Conservation (phyloP, 805 yeast species). For the Tetrapisispora iriomotensis region DNA sequence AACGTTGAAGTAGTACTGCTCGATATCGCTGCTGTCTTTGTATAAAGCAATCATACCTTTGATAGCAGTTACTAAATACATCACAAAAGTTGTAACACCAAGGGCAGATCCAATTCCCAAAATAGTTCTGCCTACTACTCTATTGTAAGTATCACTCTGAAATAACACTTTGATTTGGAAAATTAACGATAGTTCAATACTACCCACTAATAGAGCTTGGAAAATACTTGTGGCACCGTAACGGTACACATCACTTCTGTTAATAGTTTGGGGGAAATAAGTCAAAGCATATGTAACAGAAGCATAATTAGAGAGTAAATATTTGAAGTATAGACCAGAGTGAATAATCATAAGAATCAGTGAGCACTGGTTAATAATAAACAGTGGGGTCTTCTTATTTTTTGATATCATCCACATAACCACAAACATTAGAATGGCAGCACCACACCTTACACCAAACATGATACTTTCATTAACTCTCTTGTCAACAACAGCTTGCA, state of each 20-base stretch:
- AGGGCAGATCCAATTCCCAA: conserved; percentile 34
- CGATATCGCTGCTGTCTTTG: conserved; percentile 10
- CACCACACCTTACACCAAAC: conserved; percentile 51
- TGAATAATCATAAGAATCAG: conserved; percentile 49
- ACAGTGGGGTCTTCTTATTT: conserved; percentile 56
- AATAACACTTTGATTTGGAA: conserved; percentile 69
- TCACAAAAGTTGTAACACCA: conserved; percentile 45
- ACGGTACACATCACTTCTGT: conserved; percentile 33
- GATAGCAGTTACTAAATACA: conserved; percentile 48
- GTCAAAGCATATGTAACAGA: conserved; percentile 41
- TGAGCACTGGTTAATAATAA: conserved; percentile 58
- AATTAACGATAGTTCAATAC: conserved; percentile 56
- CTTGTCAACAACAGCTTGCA: conserved; percentile 32
- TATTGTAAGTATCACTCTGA: conserved; percentile 42
- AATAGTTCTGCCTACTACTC: conserved; percentile 31
- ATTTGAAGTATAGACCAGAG: conserved; percentile 48
- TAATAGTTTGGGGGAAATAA: conserved; percentile 34
- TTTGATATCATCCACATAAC: conserved; percentile 41
- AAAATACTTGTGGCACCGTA: conserved; percentile 56
- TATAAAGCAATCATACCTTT: conserved; percentile 33
- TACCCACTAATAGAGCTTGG: conserved; percentile 47
- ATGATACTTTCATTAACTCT: conserved; percentile 35
- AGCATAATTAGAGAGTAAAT: conserved; percentile 43
- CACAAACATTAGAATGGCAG: conserved; percentile 38
- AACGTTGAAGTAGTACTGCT: conserved; percentile 38